phyloP scores from a whole-genome alignment of 2,329 filamentous ascomycete species.

The Mycosphaerella arachidis region DNA sequence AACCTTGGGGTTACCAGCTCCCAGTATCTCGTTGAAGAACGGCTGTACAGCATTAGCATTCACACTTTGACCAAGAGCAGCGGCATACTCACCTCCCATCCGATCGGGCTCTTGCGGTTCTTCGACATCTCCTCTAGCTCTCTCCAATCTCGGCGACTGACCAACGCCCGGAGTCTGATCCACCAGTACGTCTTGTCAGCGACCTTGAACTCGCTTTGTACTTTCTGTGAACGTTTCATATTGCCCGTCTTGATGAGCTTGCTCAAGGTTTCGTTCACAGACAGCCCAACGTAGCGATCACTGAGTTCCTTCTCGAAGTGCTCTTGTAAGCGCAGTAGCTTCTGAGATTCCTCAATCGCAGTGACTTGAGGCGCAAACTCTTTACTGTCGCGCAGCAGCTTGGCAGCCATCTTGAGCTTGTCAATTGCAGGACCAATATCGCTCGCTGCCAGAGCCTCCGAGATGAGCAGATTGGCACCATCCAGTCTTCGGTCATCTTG shows the following conservation, averaged over 20 bases:
- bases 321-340: conserved; percentile 80
- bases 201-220: conserved; percentile 89
- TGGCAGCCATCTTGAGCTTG: conserved; percentile 81
- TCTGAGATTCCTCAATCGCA: conserved; percentile 72
- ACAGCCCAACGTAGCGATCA: conserved; percentile 67
- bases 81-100: conserved; percentile 72
- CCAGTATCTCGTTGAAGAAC: conserved; percentile 84
- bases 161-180: conserved; percentile 77
- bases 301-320: conserved; percentile 76
- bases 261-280: conserved; percentile 87
- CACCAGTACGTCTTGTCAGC: conserved; percentile 88
- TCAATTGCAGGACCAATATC: conserved; percentile 68
- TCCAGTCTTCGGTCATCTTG: conserved; percentile 90
- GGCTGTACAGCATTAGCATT: conserved; percentile 51
- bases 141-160: conserved; percentile 85
- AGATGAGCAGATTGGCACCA: conserved; percentile 79
- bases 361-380: conserved; percentile 71
- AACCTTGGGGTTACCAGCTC: conserved; percentile 83
- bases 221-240: conserved; percentile 76
- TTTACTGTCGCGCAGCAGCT: conserved; percentile 77
- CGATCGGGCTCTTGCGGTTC: conserved; percentile 80
- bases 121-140: conserved; percentile 83
- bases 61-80: not conserved
- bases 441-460: conserved; percentile 72
- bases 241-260: conserved; percentile 79